Base-by-base conservation (phyloP, 805 yeast species). In the Candida ficus region DNA sequence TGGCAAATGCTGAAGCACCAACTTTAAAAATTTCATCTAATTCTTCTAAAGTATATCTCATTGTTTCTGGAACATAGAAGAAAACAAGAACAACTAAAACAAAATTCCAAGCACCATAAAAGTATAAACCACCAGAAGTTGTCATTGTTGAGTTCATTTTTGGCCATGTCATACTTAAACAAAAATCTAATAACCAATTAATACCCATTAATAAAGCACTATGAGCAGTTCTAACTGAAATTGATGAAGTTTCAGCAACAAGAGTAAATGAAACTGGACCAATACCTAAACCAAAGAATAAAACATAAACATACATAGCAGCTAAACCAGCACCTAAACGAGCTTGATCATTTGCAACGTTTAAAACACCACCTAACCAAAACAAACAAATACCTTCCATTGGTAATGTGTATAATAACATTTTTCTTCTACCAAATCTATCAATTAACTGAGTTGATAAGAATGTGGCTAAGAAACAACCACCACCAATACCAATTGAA, bases 21-120 rank as follows among this genome's bases (percentile, higher is more conserved):
- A 33, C 41, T 28, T 51, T 70, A 56, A 83, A 84, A 14, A 83
- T 84, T 37, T 78, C 80, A 56, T 83, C 91, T 56, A 83, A 69
- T 60, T 83, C 88, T 62, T 84, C 93, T 53, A 83, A 71, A 0
- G 91, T 80, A 47, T 79, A 71, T 26, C 77, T 78, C 62, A 76
- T 77, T 3, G 90, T 83, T 56, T 83, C 90, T 4, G 89, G 61
- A 19, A 67, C 60, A 60, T 63, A 63, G 33, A 62, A 57, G 45
- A 70, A 68, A 17, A 75, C 74, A 43, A 70, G 52, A 53, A 68
- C 63, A 61, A 72, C 70, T 0, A 75, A 70, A 28, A 69, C 59
- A 29, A 70, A 43, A 49, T 72, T 71, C 72, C 76, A 73, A 10
- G 72, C 77, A 7, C 76, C 79, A 47, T 73, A 73, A 54, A 64